Percentiles rank a stretch among this genome's conserved stretches.
phyloP scores from a whole-genome alignment of 1,139 yeast genomes.

The Pneumocystis jirovecii region DNA sequence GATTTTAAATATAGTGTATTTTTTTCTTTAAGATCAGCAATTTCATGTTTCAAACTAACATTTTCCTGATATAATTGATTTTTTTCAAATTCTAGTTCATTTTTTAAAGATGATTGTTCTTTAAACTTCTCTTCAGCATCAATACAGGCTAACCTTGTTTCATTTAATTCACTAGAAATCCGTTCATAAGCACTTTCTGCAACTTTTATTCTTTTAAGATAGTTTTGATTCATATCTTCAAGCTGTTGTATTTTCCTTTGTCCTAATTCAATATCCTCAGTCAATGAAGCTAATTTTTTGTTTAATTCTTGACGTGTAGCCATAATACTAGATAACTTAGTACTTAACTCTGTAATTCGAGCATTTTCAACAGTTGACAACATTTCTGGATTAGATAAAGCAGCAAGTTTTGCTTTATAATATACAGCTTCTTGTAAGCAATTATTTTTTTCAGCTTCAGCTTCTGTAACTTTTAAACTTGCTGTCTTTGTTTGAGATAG shows the following conservation, averaged over 20 bases:
- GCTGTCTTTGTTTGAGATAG: conserved; percentile 24
- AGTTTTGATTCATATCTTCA: neutral
- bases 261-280: conserved; percentile 1
- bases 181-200: neutral
- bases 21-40: conserved; percentile 2
- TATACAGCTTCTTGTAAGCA: conserved; percentile 14
- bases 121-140: neutral
- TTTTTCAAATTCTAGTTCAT: neutral
- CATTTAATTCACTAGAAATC: neutral
- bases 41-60: neutral
- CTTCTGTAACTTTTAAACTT: conserved; percentile 19
- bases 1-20: neutral
- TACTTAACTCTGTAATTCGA: conserved; percentile 11
- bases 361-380: conserved; percentile 5
- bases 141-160: neutral
- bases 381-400: conserved; percentile 4
- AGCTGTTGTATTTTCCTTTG: conserved; percentile 4
- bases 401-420: conserved; percentile 8
- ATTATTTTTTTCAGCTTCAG: conserved; percentile 14
- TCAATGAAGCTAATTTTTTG: conserved; percentile 1
- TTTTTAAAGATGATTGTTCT: neutral
- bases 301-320: neutral
- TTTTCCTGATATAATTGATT: neutral
- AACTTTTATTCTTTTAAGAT: neutral
- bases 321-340: conserved; percentile 7